Conservation (phyloP, 345 rosid species). For the Trapa bicornis region DNA sequence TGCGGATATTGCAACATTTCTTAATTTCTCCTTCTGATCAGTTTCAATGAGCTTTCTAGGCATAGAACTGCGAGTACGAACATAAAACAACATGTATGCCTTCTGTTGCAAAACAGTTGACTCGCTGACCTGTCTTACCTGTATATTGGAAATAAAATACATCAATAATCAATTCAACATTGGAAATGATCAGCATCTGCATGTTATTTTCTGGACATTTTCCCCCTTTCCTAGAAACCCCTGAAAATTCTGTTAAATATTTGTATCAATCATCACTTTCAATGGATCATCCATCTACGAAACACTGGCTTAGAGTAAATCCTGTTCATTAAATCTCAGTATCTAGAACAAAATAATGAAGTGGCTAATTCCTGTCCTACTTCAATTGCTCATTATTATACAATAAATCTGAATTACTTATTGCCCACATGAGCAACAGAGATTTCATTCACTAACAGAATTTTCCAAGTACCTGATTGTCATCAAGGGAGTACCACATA, state of each 20-base stretch:
- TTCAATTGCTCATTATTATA: not conserved
- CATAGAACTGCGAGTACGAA: constrained; percentile 48
- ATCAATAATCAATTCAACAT: constrained; percentile 7
- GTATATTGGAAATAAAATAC: constrained; percentile 8
- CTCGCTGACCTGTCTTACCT: constrained; percentile 81
- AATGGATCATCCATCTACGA: not conserved
- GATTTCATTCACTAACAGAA: too few relatives aligned
- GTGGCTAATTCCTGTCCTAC: not conserved
- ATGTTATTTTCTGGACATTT: not conserved
- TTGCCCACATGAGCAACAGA: not conserved
- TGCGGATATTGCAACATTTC: constrained; percentile 13
- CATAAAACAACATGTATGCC: constrained; percentile 98
- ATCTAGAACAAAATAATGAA: not conserved
- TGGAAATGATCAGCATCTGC: constrained; percentile 1
- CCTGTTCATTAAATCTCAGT: not conserved
- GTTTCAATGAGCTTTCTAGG: constrained; percentile 30
- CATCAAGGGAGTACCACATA: constrained; percentile 91
- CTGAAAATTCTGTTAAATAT: too few relatives aligned
- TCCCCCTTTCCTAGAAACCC: too few relatives aligned
- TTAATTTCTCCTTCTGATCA: constrained; percentile 33
- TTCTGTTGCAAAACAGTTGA: constrained; percentile 67
- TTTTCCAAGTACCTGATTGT: constrained; percentile 47
- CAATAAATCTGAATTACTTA: not conserved
- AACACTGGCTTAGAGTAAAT: not conserved
- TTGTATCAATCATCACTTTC: not conserved